A percentile compares a stretch with the other conserved stretches of the same genome.
These are phyloP conservation scores for Endoconidiophora polonica DNA, from an alignment of 2,329 filamentous ascomycete species.

Conservation along the genomic window DNA sequence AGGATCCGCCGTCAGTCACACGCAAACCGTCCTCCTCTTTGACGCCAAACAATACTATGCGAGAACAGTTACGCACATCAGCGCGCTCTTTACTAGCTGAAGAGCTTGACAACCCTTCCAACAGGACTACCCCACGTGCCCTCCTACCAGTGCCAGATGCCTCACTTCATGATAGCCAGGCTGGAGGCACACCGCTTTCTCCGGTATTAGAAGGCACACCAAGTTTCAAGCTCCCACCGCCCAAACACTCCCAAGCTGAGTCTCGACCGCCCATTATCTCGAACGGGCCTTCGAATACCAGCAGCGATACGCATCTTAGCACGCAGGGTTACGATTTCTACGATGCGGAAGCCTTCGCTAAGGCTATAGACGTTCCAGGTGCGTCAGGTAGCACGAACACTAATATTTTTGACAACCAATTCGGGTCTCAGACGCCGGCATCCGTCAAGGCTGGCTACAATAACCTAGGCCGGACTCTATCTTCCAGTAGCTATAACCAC, in stretches of 20 bases:
- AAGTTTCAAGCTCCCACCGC: conserved; percentile 21
- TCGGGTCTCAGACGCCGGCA: conserved; percentile 2
- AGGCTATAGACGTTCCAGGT: conserved; percentile 35
- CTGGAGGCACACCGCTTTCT: conserved; percentile 25
- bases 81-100: conserved; percentile 33
- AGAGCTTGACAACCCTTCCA: conserved; percentile 46
- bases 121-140: conserved; percentile 38
- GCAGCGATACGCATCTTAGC: conserved; percentile 29
- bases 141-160: conserved; percentile 33
- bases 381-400: neutral
- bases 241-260: too few relatives aligned
- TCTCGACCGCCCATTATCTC: conserved; percentile 25
- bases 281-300: conserved; percentile 29
- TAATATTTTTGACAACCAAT: neutral
- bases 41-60: neutral
- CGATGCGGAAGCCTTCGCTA: conserved; percentile 36
- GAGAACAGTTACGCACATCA: neutral
- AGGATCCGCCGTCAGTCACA: neutral
- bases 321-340: conserved; percentile 52
- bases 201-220: conserved; percentile 32
- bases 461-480: neutral
- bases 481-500: conserved; percentile 1
- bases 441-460: neutral
- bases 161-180: conserved; percentile 13
- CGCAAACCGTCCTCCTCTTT: neutral